These are phyloP conservation scores for Blechomonas ayalai DNA, from an alignment of 208 protist genomes.

Conservation along the genomic window DNA sequence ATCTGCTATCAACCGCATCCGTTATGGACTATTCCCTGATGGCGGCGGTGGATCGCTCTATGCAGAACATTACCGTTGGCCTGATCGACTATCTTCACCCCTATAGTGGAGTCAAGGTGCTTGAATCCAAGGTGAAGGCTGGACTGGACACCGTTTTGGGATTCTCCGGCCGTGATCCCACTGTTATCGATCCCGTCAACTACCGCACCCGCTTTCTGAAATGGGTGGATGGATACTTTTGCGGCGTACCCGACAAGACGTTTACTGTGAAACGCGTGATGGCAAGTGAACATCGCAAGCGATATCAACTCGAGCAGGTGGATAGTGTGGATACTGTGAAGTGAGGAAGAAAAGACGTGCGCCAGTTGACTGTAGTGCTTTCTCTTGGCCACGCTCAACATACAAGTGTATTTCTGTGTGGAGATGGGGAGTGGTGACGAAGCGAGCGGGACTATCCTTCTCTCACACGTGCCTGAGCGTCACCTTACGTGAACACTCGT, in stretches of 20 bases:
- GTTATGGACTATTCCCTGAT: constrained; percentile 85
- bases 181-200: constrained; percentile 68
- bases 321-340: no score
- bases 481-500: no score
- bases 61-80: constrained; percentile 22
- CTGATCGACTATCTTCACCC: constrained; percentile 84
- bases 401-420: no score
- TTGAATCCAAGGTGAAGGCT: constrained; percentile 81
- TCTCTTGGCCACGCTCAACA: neutral
- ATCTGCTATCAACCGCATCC: constrained; percentile 30
- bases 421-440: no score
- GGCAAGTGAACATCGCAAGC: neutral
- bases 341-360: neutral
- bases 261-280: constrained; percentile 14
- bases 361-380: no score
- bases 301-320: no score
- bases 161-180: constrained; percentile 42
- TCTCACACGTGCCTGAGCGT: no score
- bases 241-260: constrained; percentile 52
- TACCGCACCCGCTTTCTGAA: constrained; percentile 63
- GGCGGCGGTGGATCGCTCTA: constrained; percentile 14
- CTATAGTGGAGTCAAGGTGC: constrained; percentile 64
- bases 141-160: constrained; percentile 69
- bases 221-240: constrained; percentile 71
- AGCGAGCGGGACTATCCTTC: no score